Percentiles rank a stretch among this genome's conserved stretches.
phyloP scores from a whole-genome alignment of 805 yeast species.

The Metschnikowia proteae region DNA sequence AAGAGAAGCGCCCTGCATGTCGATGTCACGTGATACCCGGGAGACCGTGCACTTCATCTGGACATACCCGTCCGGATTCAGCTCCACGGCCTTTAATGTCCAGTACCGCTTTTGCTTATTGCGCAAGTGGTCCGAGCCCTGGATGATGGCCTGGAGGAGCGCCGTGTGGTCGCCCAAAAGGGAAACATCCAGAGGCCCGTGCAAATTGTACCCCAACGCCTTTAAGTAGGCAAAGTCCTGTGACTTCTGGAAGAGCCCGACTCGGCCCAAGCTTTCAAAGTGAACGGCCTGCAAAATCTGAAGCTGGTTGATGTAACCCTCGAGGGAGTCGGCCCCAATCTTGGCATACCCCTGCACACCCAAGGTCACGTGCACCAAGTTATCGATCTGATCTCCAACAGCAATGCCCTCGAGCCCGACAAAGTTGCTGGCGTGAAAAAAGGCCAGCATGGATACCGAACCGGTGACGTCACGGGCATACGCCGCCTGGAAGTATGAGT shows the following conservation, averaged over 20 bases:
- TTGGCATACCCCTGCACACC: constrained; percentile 32
- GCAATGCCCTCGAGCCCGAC: constrained; percentile 19
- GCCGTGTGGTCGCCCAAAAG: constrained; percentile 17
- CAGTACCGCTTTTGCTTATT: constrained; percentile 20
- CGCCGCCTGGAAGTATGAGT: constrained; percentile 34
- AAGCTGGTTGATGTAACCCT: constrained; percentile 33
- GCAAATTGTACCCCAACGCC: constrained; percentile 31
- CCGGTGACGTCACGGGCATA: constrained; percentile 36
- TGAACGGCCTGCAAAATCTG: constrained; percentile 34
- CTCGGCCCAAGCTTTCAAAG: constrained; percentile 10
- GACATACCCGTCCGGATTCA: constrained; percentile 6
- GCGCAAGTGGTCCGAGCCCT: constrained; percentile 16
- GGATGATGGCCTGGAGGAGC: constrained; percentile 16
- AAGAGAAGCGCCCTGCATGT: neutral
- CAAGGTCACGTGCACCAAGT: constrained; percentile 11
- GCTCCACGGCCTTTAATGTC: constrained; percentile 24
- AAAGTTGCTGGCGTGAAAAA: constrained; percentile 31
- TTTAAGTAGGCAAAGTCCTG: constrained; percentile 25
- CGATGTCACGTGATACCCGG: constrained; percentile 12
- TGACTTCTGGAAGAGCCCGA: constrained; percentile 10
- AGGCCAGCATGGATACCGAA: constrained; percentile 31
- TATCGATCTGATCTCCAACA: constrained; percentile 8
- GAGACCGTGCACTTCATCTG: constrained; percentile 42
- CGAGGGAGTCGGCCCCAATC: constrained; percentile 22
- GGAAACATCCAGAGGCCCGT: constrained; percentile 26